Conservation (phyloP, 176 grass and related monocot genomes). For the Ampelocalamus luodianensis region DNA sequence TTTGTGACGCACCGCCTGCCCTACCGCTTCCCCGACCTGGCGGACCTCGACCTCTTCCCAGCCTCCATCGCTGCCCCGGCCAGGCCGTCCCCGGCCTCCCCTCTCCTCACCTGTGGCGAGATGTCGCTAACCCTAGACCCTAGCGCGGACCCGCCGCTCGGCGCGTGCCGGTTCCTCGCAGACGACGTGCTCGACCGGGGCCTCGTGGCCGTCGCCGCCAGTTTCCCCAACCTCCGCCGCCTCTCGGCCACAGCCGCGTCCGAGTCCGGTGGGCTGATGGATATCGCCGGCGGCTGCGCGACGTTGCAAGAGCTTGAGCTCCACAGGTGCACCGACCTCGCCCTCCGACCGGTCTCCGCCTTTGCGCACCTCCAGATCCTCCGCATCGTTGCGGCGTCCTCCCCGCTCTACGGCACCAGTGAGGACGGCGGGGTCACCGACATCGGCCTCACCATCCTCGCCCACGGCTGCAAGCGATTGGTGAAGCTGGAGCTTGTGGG, state of each 20-base stretch:
- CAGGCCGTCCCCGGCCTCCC: conserved; percentile 17
- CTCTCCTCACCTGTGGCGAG: conserved; percentile 62
- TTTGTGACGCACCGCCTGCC: conserved; percentile 72
- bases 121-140: conserved; percentile 66
- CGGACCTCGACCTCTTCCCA: conserved; percentile 80
- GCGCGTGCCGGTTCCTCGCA: conserved; percentile 58
- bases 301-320: conserved; percentile 87
- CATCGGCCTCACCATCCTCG: conserved; percentile 95
- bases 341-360: conserved; percentile 82
- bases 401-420: conserved; percentile 52
- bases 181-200: conserved; percentile 63
- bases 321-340: conserved; percentile 79
- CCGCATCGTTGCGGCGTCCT: conserved; percentile 57
- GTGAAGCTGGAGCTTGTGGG: conserved; percentile 83
- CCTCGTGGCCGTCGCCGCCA: conserved; percentile 56
- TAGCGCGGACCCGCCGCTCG: conserved; percentile 55
- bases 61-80: conserved; percentile 63
- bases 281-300: conserved; percentile 60
- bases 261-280: conserved; percentile 68
- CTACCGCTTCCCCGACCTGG: conserved; percentile 71
- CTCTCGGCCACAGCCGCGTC: conserved; percentile 63
- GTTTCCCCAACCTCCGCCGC: conserved; percentile 66
- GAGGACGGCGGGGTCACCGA: conserved; percentile 70
- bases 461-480: conserved; percentile 86
- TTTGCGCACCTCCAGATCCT: conserved; percentile 93